Percentiles rank a stretch among this genome's conserved stretches.
Evolutionary conservation across 148 eudicot species (phyloP).

Genomic region (Polygonum aviculare): DNA sequence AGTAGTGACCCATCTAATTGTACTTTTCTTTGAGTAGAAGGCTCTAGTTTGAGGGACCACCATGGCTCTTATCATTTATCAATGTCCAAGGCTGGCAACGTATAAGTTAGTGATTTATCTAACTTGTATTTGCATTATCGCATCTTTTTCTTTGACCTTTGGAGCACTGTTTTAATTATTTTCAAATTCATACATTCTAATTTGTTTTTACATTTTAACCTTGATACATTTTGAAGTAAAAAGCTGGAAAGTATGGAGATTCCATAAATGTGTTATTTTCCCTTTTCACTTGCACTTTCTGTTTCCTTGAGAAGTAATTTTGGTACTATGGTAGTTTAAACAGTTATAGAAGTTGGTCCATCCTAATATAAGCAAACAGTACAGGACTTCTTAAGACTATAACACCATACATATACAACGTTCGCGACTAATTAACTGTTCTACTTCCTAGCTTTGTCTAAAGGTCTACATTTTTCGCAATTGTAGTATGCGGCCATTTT

Average conservation of each 20-base stretch:
- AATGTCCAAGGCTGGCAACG: background rate
- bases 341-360: background rate
- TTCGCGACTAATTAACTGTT: background rate
- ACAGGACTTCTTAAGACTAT: background rate
- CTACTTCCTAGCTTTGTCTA: background rate
- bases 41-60: background rate
- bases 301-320: background rate
- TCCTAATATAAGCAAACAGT: background rate
- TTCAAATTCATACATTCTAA: background rate
- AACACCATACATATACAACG: background rate
- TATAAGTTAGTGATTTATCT: background rate
- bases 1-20: background rate
- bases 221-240: too few species aligned
- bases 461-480: background rate
- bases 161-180: background rate
- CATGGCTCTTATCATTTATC: background rate
- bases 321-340: background rate
- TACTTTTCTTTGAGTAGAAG: background rate
- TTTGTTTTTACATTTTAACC: background rate
- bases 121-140: background rate
- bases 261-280: background rate
- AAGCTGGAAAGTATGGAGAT: too few species aligned
- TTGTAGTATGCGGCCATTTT: background rate
- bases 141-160: background rate
- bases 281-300: too few species aligned